Evolutionary conservation across 192 early-diverging fungal genomes (phyloP).

Genomic region (Coemansia umbellata): DNA sequence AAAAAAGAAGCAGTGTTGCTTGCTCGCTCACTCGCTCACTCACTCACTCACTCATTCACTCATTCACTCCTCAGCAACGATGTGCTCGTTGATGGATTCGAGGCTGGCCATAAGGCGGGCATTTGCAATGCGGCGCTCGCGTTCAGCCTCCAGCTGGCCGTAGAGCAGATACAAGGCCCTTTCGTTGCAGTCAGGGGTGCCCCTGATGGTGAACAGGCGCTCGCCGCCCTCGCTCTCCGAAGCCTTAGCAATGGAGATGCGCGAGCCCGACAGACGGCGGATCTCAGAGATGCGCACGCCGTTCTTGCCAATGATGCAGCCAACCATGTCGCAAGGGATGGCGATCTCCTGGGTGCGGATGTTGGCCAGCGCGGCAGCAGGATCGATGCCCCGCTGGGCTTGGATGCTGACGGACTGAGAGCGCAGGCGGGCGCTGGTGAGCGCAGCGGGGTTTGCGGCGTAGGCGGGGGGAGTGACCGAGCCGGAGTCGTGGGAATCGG

Average conservation of each 20-base stretch:
- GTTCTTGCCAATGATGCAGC: conserved; percentile 94
- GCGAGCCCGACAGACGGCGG: conserved; percentile 71
- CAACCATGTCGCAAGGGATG: conserved; percentile 94
- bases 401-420: conserved; percentile 52
- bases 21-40: no score
- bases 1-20: background rate
- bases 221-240: conserved; percentile 77
- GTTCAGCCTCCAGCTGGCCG: conserved; percentile 84
- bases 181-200: conserved; percentile 81
- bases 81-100: conserved; percentile 49
- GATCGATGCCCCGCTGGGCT: conserved; percentile 42
- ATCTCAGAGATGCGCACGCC: conserved; percentile 81
- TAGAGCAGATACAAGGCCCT: conserved; percentile 90
- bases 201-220: conserved; percentile 89
- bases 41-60: no score
- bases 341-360: conserved; percentile 82
- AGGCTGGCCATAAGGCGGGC: conserved; percentile 46
- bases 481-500: conserved; percentile 18
- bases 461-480: conserved; percentile 26
- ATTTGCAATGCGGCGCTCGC: conserved; percentile 64
- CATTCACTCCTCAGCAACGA: conserved; percentile 35
- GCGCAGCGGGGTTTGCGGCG: conserved; percentile 9
- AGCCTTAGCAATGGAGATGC: conserved; percentile 86
- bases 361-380: conserved; percentile 46
- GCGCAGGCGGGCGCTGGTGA: conserved; percentile 39